Base-by-base conservation (phyloP, 352 stramenopile species). In the Phytopythium helicoides region DNA sequence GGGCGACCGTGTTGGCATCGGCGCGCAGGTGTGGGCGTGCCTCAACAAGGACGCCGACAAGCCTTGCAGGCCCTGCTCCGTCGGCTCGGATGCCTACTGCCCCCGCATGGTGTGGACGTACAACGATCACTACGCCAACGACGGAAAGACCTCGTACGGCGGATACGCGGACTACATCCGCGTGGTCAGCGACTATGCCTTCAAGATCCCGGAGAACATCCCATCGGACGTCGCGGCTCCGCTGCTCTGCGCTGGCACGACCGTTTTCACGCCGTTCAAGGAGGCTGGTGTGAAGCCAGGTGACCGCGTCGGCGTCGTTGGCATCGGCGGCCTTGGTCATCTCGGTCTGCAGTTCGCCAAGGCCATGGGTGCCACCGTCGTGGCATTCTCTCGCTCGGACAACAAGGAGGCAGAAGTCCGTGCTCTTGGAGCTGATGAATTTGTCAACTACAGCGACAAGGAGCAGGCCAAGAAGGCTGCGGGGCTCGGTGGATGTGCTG, bases 261-360 rank as follows among this genome's bases (percentile, higher is more conserved):
- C 87, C 0, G 79, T 76, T 28, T 96, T 79, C 66, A 87, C 71
- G 34, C 87, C 87, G 6, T 64, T 94, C 40, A 76, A 74, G 58
- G 61, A 76, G 44, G 72, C 48, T 10, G 68, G 68, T 45, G 63
- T 83, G 25, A 64, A 82, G 58, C 23, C 54, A 11, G 74, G 71
- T n/a, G 56, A 83, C 46, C 76, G 67, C 12, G 68, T 96, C 2
- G 86, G 66, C 10, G 65, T 96, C 16, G 64, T 87, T 6, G 87
- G 87, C 16, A 82, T 95, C 52, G 87, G 87, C 16, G 87, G 87
- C 10, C 65, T 96, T 5, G 86, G 87, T 23, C 87, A 96, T 62
- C 63, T 96, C 49, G 86, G 56, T 18, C 70, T 96, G 47, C 91
- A 96, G 59, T 86, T 95, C 41, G 76, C 66, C 15, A 71, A 80